phyloP scores from a whole-genome alignment of 768 basidiomycete genomes.

The Scleroderma citrinum region DNA sequence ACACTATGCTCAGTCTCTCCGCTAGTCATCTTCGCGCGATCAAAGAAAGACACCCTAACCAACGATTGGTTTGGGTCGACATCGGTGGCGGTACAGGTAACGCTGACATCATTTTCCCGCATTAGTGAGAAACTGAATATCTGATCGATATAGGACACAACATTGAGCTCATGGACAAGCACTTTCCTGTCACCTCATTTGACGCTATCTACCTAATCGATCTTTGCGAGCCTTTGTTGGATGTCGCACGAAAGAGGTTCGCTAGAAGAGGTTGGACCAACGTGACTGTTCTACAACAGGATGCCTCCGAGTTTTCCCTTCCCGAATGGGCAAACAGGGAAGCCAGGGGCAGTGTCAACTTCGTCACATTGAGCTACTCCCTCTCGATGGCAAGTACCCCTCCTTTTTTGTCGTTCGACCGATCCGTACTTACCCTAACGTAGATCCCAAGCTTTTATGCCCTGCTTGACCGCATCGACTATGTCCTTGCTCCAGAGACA shows the following conservation, averaged over 20 bases:
- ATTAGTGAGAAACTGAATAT: slow-evolving; percentile 2
- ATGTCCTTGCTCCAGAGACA: slow-evolving; percentile 51
- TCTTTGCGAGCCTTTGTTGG: slow-evolving; percentile 64
- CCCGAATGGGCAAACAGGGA: slow-evolving; percentile 51
- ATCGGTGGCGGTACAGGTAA: slow-evolving; percentile 69
- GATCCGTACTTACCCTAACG: not conserved
- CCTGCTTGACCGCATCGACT: slow-evolving; percentile 61
- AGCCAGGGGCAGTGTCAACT: slow-evolving; percentile 49
- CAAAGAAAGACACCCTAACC: slow-evolving; percentile 31
- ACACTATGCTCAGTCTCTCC: slow-evolving; percentile 66
- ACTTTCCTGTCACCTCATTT: slow-evolving; percentile 51
- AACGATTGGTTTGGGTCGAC: slow-evolving; percentile 68
- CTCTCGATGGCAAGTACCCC: slow-evolving; percentile 43
- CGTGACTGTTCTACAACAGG: slow-evolving; percentile 65
- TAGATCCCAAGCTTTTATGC: slow-evolving; percentile 61
- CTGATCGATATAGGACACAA: slow-evolving; percentile 44
- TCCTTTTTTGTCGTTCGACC: not conserved
- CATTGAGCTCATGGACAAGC: slow-evolving; percentile 66
- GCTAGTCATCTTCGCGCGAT: slow-evolving; percentile 55
- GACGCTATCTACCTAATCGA: slow-evolving; percentile 70
- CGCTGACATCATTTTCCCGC: slow-evolving; percentile 1
- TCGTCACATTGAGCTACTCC: slow-evolving; percentile 51
- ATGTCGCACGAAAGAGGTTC: slow-evolving; percentile 66
- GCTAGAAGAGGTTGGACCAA: slow-evolving; percentile 65
- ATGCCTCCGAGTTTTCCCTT: slow-evolving; percentile 60